Evolutionary conservation across 495 filamentous ascomycete species (phyloP), one percentile per base, ranked within the genome.

Genomic region (Xylaria palmicola): DNA sequence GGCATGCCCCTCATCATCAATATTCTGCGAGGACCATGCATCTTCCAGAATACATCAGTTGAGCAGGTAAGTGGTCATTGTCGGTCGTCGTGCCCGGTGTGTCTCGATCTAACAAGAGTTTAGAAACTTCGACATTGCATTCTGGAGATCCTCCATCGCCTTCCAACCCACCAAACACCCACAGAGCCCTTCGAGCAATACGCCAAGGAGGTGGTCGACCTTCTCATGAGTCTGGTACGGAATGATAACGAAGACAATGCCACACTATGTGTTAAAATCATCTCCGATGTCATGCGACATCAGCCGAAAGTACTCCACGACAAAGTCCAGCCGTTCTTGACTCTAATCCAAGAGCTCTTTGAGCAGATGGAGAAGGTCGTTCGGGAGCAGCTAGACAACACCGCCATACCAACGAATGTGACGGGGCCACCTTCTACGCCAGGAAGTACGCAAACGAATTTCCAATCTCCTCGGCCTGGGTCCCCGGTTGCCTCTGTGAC

Each of bases 161-260:
- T 99, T 56, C 95, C 93, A 5, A 92, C 90, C 0, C 58, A 69
- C 68, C 86, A 78, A 54, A 63, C 71, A 7, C 88, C 90, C 8
- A 77, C 87, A 24, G 92, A 97, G 62, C 84, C 83, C 6, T 84
- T 96, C 67, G 91, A 97, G 72, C 90, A 88, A 4, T 94, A 92
- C 70, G 93, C 93, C 17, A 81, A 84, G 39, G 88, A 91, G 60
- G 85, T 96, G 61, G 92, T 96, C 37, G 91, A 96, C 67, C 79
- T 93, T 60, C 76, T 97, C 60, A 94, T 98, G 90, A 79, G 82
- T 32, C 79, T 99, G 26, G 91, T 96, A 53, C 86, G 87, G 59
- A 86, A 84, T 43, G 95, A 99, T 71, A 99, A 99, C 66, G 95
- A 99, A 71, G 95, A 99, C 44, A 99, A 99, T 79, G 95, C 93